Conservation (phyloP, 2,329 filamentous ascomycete species). For the Blastomyces gilchristii region DNA sequence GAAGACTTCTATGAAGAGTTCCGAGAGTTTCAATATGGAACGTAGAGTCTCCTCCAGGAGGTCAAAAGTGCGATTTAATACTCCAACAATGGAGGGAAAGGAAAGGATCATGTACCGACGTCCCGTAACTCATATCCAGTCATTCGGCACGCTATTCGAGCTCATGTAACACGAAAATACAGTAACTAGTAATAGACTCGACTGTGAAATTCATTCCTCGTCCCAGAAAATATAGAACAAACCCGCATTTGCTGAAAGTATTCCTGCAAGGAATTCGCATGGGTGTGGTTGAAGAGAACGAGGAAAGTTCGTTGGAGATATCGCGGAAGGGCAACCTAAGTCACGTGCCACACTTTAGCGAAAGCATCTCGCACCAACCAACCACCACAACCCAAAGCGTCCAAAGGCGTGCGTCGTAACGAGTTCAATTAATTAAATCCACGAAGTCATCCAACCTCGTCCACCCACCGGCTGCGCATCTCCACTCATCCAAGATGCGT, state of each 20-base stretch:
- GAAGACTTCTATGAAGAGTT: too few species aligned
- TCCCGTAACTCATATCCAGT: neutral
- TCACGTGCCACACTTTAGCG: constrained; percentile 39
- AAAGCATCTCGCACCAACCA: constrained; percentile 31
- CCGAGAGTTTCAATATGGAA: neutral
- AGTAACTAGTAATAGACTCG: neutral
- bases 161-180: neutral
- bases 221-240: neutral
- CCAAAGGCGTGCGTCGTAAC: constrained; percentile 16
- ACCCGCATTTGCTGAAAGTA: neutral
- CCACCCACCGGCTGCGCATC: constrained; percentile 34
- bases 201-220: neutral
- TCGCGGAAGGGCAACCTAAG: constrained; percentile 27
- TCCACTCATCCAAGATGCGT: constrained; percentile 52
- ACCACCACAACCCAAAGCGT: constrained; percentile 28
- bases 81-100: neutral
- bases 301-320: neutral
- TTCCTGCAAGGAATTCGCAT: neutral
- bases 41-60: neutral
- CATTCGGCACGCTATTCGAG: neutral
- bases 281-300: neutral
- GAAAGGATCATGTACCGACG: too few species aligned
- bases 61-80: neutral
- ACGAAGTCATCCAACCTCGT: constrained; percentile 30
- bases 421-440: constrained; percentile 32